Evolutionary conservation across 306 rosid genomes (phyloP).

Genomic region (Hippophae tibetana): DNA sequence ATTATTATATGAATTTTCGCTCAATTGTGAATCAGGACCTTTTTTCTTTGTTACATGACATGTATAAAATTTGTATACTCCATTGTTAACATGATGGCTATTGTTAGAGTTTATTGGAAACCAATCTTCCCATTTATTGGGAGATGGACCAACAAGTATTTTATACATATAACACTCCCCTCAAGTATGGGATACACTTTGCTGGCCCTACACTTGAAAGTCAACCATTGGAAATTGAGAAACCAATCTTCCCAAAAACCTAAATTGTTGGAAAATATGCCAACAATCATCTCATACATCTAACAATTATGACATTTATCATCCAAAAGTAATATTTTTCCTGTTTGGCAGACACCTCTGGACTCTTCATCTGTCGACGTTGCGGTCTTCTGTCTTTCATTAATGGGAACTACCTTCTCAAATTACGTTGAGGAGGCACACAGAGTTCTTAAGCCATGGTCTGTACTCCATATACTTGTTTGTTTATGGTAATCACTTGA

Average conservation of each 20-base stretch:
- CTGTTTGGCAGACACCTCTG: conserved; percentile 52
- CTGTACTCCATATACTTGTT: conserved; percentile 7
- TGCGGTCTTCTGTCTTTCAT: conserved; percentile 81
- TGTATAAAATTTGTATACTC: too few species aligned
- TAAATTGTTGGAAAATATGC: background rate
- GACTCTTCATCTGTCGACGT: conserved; percentile 58
- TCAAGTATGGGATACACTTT: too few species aligned
- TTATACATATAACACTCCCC: too few species aligned
- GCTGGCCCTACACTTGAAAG: too few species aligned
- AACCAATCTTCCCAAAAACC: too few species aligned
- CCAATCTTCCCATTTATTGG: too few species aligned
- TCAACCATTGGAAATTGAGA: too few species aligned
- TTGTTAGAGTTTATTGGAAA: too few species aligned
- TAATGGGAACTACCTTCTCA: conserved; percentile 83
- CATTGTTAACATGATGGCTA: too few species aligned
- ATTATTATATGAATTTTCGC: background rate
- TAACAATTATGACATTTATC: background rate
- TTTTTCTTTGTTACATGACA: background rate
- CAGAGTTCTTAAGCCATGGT: conserved; percentile 78
- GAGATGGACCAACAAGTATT: too few species aligned
- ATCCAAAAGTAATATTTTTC: conserved; percentile 8
- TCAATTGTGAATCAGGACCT: background rate
- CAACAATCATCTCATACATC: conserved; percentile 1
- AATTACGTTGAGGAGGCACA: conserved; percentile 65
- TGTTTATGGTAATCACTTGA: background rate